Base-by-base conservation (phyloP, 331 rosid species). In the Pyracantha coccinea region DNA sequence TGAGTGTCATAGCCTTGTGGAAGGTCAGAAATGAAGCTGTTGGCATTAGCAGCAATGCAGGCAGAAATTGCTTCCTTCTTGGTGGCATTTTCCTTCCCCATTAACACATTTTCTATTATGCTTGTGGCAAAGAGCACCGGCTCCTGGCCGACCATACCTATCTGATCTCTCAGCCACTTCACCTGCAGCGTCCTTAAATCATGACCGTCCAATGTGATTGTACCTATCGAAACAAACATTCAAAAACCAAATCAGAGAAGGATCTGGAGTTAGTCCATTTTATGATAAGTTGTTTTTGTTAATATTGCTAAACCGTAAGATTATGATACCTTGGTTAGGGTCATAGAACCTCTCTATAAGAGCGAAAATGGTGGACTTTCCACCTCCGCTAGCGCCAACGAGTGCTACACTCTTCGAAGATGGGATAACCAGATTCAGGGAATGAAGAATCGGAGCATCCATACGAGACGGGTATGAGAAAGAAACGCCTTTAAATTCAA, bases 131-230 rank as follows among this genome's bases (percentile, higher is more conserved):
- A 94, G 16, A 91, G 96, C 71, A 85, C 70, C 12, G 98, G 97
- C 76, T 94, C 98, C 68, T 94, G 97, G 27, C 97, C 96, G 65
- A 91, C 89, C 92, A 88, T 91, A 15, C 98, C 98, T 78, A 94
- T 90, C 83, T 94, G 96, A 75, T 76, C 83, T 78, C 98, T 88
- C n/a, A 91, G 84, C 96, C 97, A 91, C 78, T 88, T 89, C 25
- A 91, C 90, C 79, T 91, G 96, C 80, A 88, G 81, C 67, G 75
- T 83, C 81, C 85, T 90, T 75, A 91, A 82, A 79, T 90, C 96
- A 83, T 85, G 87, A 69, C 95, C 98, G 69, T 91, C 95, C 78
- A 91, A 80, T 45, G 90, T 89, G 76, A 93, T 75, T 45, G 68
- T 63, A 66, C 98, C 98, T 88, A 75, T 80, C 81, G 76, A 68